Percentiles rank a stretch among this genome's conserved stretches.
These are phyloP conservation scores for Blastobotrys peoriensis DNA, from an alignment of 805 yeast genomes.

Conservation along the genomic window DNA sequence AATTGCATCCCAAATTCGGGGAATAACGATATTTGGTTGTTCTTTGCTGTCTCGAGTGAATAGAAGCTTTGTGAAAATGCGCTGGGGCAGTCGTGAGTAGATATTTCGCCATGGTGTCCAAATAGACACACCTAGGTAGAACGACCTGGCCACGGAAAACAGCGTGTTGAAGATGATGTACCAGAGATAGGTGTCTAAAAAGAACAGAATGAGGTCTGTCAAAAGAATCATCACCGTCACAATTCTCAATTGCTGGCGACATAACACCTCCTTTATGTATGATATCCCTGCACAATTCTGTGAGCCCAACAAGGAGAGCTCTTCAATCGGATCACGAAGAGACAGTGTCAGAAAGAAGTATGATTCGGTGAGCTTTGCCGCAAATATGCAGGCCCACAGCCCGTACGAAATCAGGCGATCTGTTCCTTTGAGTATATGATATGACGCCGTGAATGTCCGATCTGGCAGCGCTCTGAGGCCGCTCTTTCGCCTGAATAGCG, in stretches of 20 bases:
- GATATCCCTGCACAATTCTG: slow-evolving; percentile 90
- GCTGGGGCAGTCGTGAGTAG: slow-evolving; percentile 76
- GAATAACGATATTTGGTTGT: slow-evolving; percentile 51
- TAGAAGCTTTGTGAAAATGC: slow-evolving; percentile 66
- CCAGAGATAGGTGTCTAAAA: slow-evolving; percentile 99
- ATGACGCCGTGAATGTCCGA: not conserved
- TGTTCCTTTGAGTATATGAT: slow-evolving; percentile 67
- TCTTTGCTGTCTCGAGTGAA: slow-evolving; percentile 43
- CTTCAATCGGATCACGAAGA: slow-evolving; percentile 90
- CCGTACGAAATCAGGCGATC: slow-evolving; percentile 96
- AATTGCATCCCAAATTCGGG: slow-evolving; percentile 81
- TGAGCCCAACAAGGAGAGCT: slow-evolving; percentile 74
- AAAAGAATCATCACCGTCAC: slow-evolving; percentile 87
- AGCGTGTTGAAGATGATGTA: slow-evolving; percentile 91
- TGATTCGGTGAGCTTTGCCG: slow-evolving; percentile 85
- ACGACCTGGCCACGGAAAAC: slow-evolving; percentile 94
- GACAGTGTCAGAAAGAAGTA: slow-evolving; percentile 88
- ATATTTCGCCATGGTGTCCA: slow-evolving; percentile 99
- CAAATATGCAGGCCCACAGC: slow-evolving; percentile 82
- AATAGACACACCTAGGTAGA: slow-evolving; percentile 96
- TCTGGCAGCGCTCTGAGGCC: slow-evolving; percentile 12
- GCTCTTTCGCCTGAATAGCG: slow-evolving; percentile 67
- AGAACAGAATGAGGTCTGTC: slow-evolving; percentile 90
- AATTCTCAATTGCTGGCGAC: slow-evolving; percentile 81
- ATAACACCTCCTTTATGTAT: slow-evolving; percentile 76